phyloP scores from a whole-genome alignment of 1,284 basidiomycete genomes.

The Marasmius tenuissimus region DNA sequence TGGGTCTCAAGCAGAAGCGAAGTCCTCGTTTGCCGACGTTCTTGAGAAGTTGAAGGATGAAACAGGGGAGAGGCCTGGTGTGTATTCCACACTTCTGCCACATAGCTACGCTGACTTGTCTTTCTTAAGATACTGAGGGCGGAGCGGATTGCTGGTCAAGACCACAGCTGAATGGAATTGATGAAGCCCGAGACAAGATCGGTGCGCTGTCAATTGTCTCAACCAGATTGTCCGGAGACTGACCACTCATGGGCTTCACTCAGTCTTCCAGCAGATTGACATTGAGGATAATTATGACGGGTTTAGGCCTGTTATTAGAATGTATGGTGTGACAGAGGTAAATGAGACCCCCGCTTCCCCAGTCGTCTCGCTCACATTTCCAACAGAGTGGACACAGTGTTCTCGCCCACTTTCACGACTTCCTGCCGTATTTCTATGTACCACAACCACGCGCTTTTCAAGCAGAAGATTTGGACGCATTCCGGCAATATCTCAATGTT shows the following conservation, averaged over 20 bases:
- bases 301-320: constrained; percentile 57
- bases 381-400: constrained; percentile 82
- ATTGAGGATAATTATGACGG: constrained; percentile 72
- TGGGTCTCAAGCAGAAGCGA: constrained; percentile 6
- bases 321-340: constrained; percentile 90
- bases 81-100: constrained; percentile 7
- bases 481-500: constrained; percentile 79
- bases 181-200: constrained; percentile 65
- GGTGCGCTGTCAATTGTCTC: constrained; percentile 30
- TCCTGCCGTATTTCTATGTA: constrained; percentile 91
- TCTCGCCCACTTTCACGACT: constrained; percentile 77
- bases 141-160: constrained; percentile 80
- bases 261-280: constrained; percentile 94
- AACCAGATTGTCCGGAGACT: not conserved
- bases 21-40: constrained; percentile 73
- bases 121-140: constrained; percentile 60
- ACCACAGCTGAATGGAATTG: constrained; percentile 56
- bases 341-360: not conserved
- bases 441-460: constrained; percentile 82
- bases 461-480: constrained; percentile 62
- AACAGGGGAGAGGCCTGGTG: constrained; percentile 46
- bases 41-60: constrained; percentile 76
- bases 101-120: not conserved
- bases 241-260: not conserved
- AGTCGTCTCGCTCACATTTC: constrained; percentile 8